These are phyloP conservation scores for Mycena rosella DNA, from an alignment of 768 basidiomycete genomes.

Conservation along the genomic window DNA sequence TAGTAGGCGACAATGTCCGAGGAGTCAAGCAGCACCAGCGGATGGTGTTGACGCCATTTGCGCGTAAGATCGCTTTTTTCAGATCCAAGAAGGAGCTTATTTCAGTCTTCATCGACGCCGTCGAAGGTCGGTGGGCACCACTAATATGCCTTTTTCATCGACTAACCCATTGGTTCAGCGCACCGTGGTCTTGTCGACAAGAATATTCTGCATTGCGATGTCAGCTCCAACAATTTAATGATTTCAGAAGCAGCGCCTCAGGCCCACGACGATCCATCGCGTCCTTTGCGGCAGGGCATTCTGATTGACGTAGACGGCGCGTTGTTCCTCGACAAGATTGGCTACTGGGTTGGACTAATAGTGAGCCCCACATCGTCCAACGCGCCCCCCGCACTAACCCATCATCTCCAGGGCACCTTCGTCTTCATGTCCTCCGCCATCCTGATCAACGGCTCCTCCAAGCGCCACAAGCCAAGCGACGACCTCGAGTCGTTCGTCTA, in stretches of 20 bases:
- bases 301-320: constrained; percentile 25
- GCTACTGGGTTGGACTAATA: constrained; percentile 22
- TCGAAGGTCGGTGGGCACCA: constrained; percentile 16
- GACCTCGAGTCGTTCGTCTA: constrained; percentile 22
- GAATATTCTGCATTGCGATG: constrained; percentile 18
- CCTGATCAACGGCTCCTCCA: constrained; percentile 16
- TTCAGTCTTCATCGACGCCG: constrained; percentile 24
- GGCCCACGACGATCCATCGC: background rate
- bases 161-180: background rate
- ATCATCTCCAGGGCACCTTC: constrained; percentile 15
- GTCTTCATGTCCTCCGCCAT: constrained; percentile 29
- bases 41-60: constrained; percentile 13
- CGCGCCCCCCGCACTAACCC: background rate
- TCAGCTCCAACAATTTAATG: constrained; percentile 29
- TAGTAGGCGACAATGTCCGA: background rate
- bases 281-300: constrained; percentile 1
- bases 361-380: background rate
- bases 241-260: constrained; percentile 5
- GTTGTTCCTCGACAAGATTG: constrained; percentile 9
- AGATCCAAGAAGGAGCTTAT: constrained; percentile 22
- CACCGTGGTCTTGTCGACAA: constrained; percentile 8
- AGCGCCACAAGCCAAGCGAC: constrained; percentile 17
- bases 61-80: constrained; percentile 12
- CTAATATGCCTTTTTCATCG: background rate
- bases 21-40: constrained; percentile 6